Conservation (phyloP, 192 early-diverging fungal genomes). For the Entomortierella lignicola region DNA sequence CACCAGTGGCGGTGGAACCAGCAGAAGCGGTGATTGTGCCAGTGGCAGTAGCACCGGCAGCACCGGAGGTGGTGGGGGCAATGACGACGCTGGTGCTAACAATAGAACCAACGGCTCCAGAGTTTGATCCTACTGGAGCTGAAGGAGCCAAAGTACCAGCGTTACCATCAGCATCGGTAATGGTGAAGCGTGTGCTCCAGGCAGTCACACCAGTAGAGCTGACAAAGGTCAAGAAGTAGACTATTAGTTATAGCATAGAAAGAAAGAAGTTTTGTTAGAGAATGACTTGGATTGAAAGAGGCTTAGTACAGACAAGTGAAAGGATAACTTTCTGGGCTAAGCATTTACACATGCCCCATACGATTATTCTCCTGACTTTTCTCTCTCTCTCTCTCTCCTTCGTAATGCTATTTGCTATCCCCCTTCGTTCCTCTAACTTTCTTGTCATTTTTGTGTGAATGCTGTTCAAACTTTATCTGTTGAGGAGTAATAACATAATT, state of each 20-base stretch:
- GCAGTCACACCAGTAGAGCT: neutral
- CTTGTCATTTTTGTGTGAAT: neutral
- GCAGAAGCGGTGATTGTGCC: slow-evolving; percentile 7
- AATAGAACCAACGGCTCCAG: slow-evolving; percentile 37
- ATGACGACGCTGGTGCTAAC: neutral
- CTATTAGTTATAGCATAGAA: slow-evolving; percentile 16
- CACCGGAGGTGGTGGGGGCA: neutral
- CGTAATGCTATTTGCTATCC: neutral
- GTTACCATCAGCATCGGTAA: slow-evolving; percentile 30
- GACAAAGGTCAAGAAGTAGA: slow-evolving; percentile 41
- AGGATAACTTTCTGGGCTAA: neutral
- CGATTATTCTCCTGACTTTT: slow-evolving; percentile 1
- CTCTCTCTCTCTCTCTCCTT: neutral
- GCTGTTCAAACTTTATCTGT: neutral
- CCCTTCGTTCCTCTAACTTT: neutral
- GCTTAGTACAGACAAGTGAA: neutral
- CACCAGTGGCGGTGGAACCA: neutral
- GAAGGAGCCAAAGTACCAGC: slow-evolving; percentile 29
- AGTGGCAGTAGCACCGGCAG: neutral
- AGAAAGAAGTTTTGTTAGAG: neutral
- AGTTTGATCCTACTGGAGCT: slow-evolving; percentile 9
- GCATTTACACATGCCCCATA: neutral
- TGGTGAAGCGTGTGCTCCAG: slow-evolving; percentile 50
- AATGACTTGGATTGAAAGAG: neutral
- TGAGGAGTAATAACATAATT: slow-evolving; percentile 8